These are phyloP conservation scores for Tolypocladium ophioglossoides DNA, from an alignment of 2,329 filamentous ascomycete species.

Conservation along the genomic window DNA sequence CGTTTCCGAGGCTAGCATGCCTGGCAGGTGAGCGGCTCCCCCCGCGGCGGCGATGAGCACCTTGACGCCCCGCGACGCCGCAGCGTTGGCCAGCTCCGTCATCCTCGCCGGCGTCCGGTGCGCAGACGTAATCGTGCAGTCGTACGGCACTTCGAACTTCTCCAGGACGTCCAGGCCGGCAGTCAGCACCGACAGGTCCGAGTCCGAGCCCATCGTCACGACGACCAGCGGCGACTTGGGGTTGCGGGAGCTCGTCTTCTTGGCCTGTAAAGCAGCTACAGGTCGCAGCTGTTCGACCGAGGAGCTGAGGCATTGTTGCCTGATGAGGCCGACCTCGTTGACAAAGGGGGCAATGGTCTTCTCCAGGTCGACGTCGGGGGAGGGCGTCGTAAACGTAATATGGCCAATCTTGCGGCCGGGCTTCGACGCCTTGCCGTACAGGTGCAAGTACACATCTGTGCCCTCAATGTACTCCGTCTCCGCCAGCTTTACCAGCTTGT, in stretches of 20 bases:
- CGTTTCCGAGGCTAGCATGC: slow-evolving; percentile 65
- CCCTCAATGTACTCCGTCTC: slow-evolving; percentile 30
- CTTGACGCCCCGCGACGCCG: slow-evolving; percentile 54
- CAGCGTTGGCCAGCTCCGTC: slow-evolving; percentile 53
- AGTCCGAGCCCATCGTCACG: slow-evolving; percentile 78
- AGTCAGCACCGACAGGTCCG: slow-evolving; percentile 58
- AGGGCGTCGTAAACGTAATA: slow-evolving; percentile 66
- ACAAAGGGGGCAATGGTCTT: slow-evolving; percentile 57
- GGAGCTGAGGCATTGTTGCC: slow-evolving; percentile 39
- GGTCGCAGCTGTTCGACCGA: slow-evolving; percentile 26
- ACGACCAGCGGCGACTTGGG: slow-evolving; percentile 49
- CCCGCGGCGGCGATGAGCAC: slow-evolving; percentile 69
- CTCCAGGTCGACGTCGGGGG: slow-evolving; percentile 53
- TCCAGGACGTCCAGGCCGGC: slow-evolving; percentile 56
- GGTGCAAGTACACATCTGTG: slow-evolving; percentile 55
- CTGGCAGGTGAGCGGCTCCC: slow-evolving; percentile 62
- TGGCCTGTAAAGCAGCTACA: slow-evolving; percentile 4
- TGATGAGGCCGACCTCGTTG: slow-evolving; percentile 48
- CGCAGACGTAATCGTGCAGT: slow-evolving; percentile 67
- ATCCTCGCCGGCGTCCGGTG: slow-evolving; percentile 65
- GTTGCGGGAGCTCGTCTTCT: slow-evolving; percentile 11
- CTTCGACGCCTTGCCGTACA: slow-evolving; percentile 86
- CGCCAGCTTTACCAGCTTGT: slow-evolving; percentile 35
- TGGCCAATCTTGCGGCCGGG: slow-evolving; percentile 93
- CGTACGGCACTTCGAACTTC: slow-evolving; percentile 62